Conservation (phyloP, 805 yeast species). For the Zygoascus bituminiphila region DNA sequence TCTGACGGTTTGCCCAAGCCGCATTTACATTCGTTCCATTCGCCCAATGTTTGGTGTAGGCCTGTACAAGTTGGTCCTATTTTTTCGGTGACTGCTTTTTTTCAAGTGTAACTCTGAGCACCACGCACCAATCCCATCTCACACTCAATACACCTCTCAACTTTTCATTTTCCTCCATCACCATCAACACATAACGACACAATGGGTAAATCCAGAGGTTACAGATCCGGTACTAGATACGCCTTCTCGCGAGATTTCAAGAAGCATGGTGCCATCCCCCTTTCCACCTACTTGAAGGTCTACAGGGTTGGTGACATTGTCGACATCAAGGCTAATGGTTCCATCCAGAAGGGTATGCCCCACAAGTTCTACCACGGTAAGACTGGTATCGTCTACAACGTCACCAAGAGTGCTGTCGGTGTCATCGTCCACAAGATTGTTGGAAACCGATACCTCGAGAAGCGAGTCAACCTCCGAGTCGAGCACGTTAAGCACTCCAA, state of each 20-base stretch:
- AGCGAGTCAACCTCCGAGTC: conserved; percentile 96
- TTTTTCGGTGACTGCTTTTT: conserved; percentile 5
- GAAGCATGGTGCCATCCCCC: conserved; percentile 88
- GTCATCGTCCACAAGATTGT: conserved; percentile 97
- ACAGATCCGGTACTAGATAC: conserved; percentile 99
- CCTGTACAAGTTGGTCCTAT: too few species aligned
- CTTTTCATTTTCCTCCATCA: conserved; percentile 5
- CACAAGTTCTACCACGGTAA: conserved; percentile 99
- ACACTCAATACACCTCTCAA: conserved; percentile 1
- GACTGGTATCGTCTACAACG: conserved; percentile 98
- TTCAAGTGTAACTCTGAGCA: conserved; percentile 1
- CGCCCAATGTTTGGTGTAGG: too few species aligned
- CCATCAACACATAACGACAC: conserved; percentile 20
- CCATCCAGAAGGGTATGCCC: conserved; percentile 99
- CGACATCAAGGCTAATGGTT: conserved; percentile 98
- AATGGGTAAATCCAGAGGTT: conserved; percentile 76
- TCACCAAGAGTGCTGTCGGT: conserved; percentile 98
- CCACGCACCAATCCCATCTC: conserved; percentile 1
- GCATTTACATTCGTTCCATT: too few species aligned
- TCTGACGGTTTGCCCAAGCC: too few species aligned
- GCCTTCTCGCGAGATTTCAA: conserved; percentile 99
- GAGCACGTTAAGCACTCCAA: conserved; percentile 99
- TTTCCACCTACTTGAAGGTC: conserved; percentile 94
- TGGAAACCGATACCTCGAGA: conserved; percentile 98
- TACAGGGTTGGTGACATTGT: conserved; percentile 99